phyloP scores from a whole-genome alignment of 1,284 basidiomycete genomes.

The Volvariella volvacea region DNA sequence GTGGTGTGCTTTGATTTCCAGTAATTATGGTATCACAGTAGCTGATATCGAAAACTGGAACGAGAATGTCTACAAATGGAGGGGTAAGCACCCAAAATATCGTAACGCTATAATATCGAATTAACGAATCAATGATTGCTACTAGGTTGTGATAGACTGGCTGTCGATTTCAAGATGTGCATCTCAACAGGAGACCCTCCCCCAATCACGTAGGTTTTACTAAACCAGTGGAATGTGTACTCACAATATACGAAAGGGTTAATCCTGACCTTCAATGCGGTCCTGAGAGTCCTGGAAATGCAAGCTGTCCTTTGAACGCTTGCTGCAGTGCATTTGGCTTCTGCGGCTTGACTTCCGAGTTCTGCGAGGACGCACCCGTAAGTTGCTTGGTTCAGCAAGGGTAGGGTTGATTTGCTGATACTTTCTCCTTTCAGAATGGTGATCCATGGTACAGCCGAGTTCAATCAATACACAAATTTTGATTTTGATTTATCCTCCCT shows the following conservation, averaged over 20 bases:
- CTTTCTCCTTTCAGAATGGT: not conserved
- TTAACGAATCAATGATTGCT: not conserved
- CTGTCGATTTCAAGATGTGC: conserved; percentile 9
- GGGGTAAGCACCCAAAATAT: conserved; percentile 6
- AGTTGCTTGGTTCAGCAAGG: not conserved
- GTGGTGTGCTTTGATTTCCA: conserved; percentile 6
- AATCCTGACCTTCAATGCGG: conserved; percentile 11
- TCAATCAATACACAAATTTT: not conserved
- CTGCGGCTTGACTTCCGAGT: conserved; percentile 12
- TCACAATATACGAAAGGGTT: conserved; percentile 3
- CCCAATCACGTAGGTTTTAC: conserved; percentile 8
- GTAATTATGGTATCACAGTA: conserved; percentile 8
- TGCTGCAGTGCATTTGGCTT: conserved; percentile 16
- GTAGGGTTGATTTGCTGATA: not conserved
- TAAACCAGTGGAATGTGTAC: not conserved
- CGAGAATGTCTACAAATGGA: conserved; percentile 11
- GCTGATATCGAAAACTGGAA: conserved; percentile 10
- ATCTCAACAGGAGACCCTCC: conserved; percentile 11
- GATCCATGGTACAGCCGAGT: conserved; percentile 5
- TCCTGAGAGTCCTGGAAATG: conserved; percentile 11
- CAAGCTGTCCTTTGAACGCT: conserved; percentile 15
- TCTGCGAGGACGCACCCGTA: not conserved
- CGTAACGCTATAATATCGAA: not conserved
- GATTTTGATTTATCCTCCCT: conserved; percentile 14
- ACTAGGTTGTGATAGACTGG: conserved; percentile 11